phyloP scores from a whole-genome alignment of 2,329 filamentous ascomycete species.

The Botrytis deweyae region DNA sequence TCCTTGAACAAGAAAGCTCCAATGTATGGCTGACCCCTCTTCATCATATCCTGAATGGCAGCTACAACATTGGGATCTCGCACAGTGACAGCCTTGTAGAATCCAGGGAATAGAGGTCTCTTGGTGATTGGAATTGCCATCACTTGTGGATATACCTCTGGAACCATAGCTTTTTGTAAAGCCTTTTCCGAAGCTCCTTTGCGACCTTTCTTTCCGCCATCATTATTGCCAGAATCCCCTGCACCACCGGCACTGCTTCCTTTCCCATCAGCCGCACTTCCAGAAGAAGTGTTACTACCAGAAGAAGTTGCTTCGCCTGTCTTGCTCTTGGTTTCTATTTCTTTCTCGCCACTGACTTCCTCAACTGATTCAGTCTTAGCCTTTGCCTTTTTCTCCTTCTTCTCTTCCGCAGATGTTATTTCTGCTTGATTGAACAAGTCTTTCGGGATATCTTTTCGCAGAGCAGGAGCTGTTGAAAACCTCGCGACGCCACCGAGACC shows the following conservation, averaged over 20 bases:
- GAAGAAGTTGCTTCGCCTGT: conserved; percentile 30
- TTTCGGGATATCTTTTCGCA: conserved; percentile 43
- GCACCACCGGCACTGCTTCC: conserved; percentile 34
- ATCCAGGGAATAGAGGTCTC: conserved; percentile 90
- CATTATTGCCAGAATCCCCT: conserved; percentile 44
- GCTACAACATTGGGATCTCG: conserved; percentile 86
- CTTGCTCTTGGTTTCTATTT: conserved; percentile 41
- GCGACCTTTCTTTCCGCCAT: conserved; percentile 69
- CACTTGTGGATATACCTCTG: conserved; percentile 95
- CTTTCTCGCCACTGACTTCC: conserved; percentile 47
- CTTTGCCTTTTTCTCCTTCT: conserved; percentile 31
- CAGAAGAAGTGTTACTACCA: conserved; percentile 34
- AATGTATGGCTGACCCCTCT: conserved; percentile 94
- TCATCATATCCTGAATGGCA: conserved; percentile 95
- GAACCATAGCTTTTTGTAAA: conserved; percentile 83
- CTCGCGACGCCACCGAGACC: conserved; percentile 42
- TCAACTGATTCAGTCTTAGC: conserved; percentile 38
- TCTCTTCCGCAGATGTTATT: conserved; percentile 46
- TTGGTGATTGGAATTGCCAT: conserved; percentile 96
- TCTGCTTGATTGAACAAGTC: conserved; percentile 43
- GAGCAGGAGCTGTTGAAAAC: conserved; percentile 50
- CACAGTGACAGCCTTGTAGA: conserved; percentile 98
- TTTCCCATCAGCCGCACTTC: conserved; percentile 32
- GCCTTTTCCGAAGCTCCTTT: conserved; percentile 69
- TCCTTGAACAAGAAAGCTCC: conserved; percentile 97